Evolutionary conservation across 1,284 basidiomycete species (phyloP).

Genomic region (Tilletia setariae): DNA sequence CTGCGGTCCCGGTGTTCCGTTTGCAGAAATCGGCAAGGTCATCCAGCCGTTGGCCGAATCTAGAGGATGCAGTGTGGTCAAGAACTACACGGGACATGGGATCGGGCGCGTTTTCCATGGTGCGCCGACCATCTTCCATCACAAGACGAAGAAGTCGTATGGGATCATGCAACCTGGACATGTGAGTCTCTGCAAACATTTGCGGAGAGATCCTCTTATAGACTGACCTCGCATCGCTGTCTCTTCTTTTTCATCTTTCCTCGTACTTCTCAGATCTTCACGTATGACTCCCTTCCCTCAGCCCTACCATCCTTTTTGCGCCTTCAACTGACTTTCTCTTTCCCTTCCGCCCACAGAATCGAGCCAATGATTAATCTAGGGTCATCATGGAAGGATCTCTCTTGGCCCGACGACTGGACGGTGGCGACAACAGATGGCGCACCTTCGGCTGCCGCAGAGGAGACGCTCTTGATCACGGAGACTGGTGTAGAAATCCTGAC

Average conservation of each 20-base stretch:
- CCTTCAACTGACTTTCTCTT: not conserved
- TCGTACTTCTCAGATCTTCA: slow-evolving; percentile 7
- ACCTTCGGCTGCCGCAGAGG: slow-evolving; percentile 48
- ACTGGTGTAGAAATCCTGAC: slow-evolving; percentile 52
- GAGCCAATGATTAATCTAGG: slow-evolving; percentile 54
- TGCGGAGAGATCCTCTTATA: not conserved
- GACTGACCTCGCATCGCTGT: not conserved
- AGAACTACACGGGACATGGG: slow-evolving; percentile 77
- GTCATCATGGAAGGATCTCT: slow-evolving; percentile 40
- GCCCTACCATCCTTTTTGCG: slow-evolving; percentile 16
- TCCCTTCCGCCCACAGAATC: slow-evolving; percentile 39
- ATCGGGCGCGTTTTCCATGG: slow-evolving; percentile 80
- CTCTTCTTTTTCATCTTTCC: not conserved
- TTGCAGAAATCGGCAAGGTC: slow-evolving; percentile 70
- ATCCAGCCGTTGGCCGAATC: slow-evolving; percentile 63
- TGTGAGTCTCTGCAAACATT: slow-evolving; percentile 17
- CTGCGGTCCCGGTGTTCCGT: slow-evolving; percentile 73
- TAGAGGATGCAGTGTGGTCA: slow-evolving; percentile 65
- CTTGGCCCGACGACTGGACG: slow-evolving; percentile 54
- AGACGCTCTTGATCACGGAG: slow-evolving; percentile 51
- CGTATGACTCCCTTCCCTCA: not conserved
- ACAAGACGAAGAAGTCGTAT: slow-evolving; percentile 54
- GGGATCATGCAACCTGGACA: slow-evolving; percentile 52
- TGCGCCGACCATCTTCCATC: slow-evolving; percentile 78
- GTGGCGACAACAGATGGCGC: slow-evolving; percentile 47